Evolutionary conservation across 257 asterid species (phyloP), one percentile per base, ranked within the genome.

Genomic region (Cinchona pubescens): DNA sequence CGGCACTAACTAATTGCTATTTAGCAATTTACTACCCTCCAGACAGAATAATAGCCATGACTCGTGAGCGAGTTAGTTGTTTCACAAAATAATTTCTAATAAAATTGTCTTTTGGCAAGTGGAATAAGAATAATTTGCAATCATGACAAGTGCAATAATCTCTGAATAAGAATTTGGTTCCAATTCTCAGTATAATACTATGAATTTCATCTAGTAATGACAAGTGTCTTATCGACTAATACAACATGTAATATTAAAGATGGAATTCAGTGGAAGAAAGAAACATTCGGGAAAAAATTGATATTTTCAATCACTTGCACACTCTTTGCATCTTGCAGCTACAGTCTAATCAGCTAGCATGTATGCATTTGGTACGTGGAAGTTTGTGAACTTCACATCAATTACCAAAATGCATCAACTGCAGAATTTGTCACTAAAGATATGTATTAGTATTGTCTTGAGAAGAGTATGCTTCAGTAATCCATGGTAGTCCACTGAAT

Each of bases 1-100:
- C 0, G 97, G 97, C 75, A 93, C 84, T 16, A 87, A 86, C 51
- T 93, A 69, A 75, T 67, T 13, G 3, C 16, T 16, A 14, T 5
- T 48, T n/a, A n/a, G n/a, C n/a, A 3, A 16, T 48, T 48, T 4
- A 14, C 40, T 2, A 37, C 40, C 15, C 35, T n/a, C n/a, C 74
- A 27, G 58, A 69, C 53, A 51, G 49, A 23, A 45, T 58, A n/a
- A n/a, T n/a, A n/a, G n/a, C n/a, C n/a, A 1, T 8, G 12, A 13
- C 2, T 45, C 51, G 9, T 45, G 12, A 45, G 16, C 9, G 1
- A 45, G 3, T 45, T 45, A 5, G 5, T 2, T 45, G 51, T 45
- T 45, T 53, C 27, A 5, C 60, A 21, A 23, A 53, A 53, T 62
- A 37, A 37, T 2, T 37, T 37, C 40, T 37, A n/a, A n/a, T n/a